Evolutionary conservation across 1,284 basidiomycete genomes (phyloP), one percentile per base, ranked within the genome.

Genomic region (Cystobasidium sp.): DNA sequence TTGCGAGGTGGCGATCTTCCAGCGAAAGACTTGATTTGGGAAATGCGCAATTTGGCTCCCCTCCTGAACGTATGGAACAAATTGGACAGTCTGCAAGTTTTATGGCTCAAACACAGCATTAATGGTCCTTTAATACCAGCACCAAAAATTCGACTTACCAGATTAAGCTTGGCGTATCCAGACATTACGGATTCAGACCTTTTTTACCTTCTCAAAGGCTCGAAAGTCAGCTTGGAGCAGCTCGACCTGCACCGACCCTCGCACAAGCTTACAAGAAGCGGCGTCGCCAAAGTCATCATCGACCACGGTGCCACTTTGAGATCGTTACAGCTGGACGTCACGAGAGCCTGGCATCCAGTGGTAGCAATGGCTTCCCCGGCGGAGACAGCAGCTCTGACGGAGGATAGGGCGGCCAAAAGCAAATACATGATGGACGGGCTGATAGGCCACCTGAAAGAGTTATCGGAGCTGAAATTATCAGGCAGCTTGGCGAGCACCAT

Each of bases 1-100:
- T 63, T 79, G 31, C 7, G 39, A 14, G 67, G 75, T 10, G 73
- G 74, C n/a, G 47, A 67, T 6, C 63, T 65, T 10, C 62, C 51
- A 20, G 39, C 31, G 1, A 58, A 75, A 39, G 75, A 77, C 9
- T 66, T 78, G 63, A 6, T 75, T 10, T 46, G 78, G 46, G 78
- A 77, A 0, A 73, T 71, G 70, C 43, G 49, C 7, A 66, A 47
- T 18, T 43, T 73, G 43, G 62, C 49, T 1, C 52, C 53, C 37
- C 37, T 73, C 2, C 62, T 73, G 14, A 49, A 22, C 1, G 66
- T 16, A 18, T 73, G 70, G 70, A 39, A 41, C 3, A 37, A 59
- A 24, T 56, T 59, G 4, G 37, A 49, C 24, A 61, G 58, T 20
- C 53, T 73, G 16, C 70, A 73, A 31, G 39, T 73, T 6, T 7